A percentile compares a stretch with the other conserved stretches of the same genome.
These are phyloP conservation scores for Lolium rigidum DNA, from an alignment of 176 grass and related monocot genomes.

Conservation along the genomic window DNA sequence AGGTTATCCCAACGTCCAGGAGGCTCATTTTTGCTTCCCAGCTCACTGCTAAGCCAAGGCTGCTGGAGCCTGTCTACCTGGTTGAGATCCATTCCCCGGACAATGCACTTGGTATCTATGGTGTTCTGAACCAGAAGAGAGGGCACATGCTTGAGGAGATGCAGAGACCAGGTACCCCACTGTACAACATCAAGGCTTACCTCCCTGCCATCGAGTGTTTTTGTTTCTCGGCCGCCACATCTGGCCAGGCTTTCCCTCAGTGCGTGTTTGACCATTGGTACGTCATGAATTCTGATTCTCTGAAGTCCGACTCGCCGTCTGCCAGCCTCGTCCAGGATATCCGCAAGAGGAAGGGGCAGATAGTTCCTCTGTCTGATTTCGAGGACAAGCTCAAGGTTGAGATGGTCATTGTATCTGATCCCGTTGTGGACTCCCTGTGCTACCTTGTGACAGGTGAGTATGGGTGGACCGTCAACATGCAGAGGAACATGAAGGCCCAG, in stretches of 20 bases:
- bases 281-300: slow-evolving; percentile 64
- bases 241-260: slow-evolving; percentile 67
- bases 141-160: slow-evolving; percentile 58
- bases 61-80: too few species aligned
- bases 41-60: too few species aligned
- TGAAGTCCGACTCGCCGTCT: slow-evolving; percentile 51
- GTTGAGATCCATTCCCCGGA: too few species aligned
- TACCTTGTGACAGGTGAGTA: slow-evolving; percentile 89
- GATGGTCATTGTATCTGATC: not conserved
- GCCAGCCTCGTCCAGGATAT: slow-evolving; percentile 51
- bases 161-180: too few species aligned
- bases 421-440: slow-evolving; percentile 85
- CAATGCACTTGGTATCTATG: slow-evolving; percentile 26
- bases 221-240: slow-evolving; percentile 57
- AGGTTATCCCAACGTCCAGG: too few species aligned
- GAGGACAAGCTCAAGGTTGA: slow-evolving; percentile 64
- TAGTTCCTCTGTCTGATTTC: slow-evolving; percentile 65
- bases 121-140: slow-evolving; percentile 77
- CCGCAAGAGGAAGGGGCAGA: slow-evolving; percentile 68
- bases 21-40: too few species aligned
- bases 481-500: slow-evolving; percentile 83
- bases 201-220: slow-evolving; percentile 59
- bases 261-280: slow-evolving; percentile 78
- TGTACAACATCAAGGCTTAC: too few species aligned
- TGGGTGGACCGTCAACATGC: slow-evolving; percentile 58